Evolutionary conservation across 2,329 filamentous ascomycete genomes (phyloP).

Genomic region (Neodidymelliopsis sp.): DNA sequence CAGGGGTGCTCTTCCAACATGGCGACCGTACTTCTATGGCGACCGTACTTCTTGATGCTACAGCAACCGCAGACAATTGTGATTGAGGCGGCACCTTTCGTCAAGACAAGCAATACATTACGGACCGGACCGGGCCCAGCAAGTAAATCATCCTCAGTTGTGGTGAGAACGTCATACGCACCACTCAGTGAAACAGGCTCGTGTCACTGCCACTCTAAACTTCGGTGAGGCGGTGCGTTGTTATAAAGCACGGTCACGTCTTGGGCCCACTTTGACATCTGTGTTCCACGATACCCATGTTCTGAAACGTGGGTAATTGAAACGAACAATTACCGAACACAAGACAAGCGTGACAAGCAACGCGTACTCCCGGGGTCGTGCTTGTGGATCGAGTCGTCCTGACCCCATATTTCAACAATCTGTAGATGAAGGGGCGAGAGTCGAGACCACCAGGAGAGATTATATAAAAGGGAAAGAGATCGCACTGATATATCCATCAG

Average conservation of each 20-base stretch:
- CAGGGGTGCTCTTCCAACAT: no score
- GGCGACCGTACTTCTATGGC: no score
- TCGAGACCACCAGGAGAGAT: not conserved
- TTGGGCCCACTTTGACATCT: slow-evolving; percentile 5
- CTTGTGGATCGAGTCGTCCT: not conserved
- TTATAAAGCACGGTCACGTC: slow-evolving; percentile 5
- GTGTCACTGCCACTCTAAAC: not conserved
- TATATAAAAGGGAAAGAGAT: slow-evolving; percentile 1
- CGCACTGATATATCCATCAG: not conserved
- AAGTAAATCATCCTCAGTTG: not conserved
- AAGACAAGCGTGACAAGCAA: slow-evolving; percentile 8
- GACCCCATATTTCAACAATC: slow-evolving; percentile 6
- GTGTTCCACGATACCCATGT: slow-evolving; percentile 10
- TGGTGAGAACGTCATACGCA: not conserved
- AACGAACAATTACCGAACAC: slow-evolving; percentile 12
- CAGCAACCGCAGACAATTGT: no score
- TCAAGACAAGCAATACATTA: no score
- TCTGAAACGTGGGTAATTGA: slow-evolving; percentile 12
- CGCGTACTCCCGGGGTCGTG: slow-evolving; percentile 6
- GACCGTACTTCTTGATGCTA: no score
- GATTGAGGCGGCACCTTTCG: no score
- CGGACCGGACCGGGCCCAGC: not conserved
- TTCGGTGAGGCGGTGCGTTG: not conserved
- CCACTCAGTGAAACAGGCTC: not conserved
- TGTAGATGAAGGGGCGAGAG: not conserved